phyloP scores from a whole-genome alignment of 495 filamentous ascomycete species.

The Aspergillus incahuasiensis region DNA sequence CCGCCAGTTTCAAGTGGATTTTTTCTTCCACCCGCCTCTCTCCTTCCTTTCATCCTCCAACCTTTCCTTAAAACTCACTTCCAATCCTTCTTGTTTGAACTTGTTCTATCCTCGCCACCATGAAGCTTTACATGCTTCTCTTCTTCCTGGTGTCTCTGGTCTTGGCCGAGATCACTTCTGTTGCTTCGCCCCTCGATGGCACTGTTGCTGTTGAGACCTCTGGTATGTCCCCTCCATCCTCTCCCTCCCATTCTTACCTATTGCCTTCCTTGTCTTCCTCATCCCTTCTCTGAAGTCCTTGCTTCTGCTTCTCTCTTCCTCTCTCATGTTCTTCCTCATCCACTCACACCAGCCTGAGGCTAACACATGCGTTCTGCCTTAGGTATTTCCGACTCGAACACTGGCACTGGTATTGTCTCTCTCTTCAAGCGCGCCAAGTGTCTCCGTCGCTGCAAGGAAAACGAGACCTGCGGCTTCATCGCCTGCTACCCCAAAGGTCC shows the following conservation, averaged over 20 bases:
- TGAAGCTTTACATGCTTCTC: conserved; percentile 1
- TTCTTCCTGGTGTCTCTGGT: conserved; percentile 1
- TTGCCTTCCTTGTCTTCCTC: not conserved
- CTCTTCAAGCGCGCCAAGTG: not conserved
- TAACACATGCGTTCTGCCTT: not conserved
- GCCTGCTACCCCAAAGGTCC: too few relatives aligned
- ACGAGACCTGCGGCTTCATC: too few relatives aligned
- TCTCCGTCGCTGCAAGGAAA: not conserved
- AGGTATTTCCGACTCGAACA: not conserved
- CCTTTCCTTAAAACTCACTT: not conserved
- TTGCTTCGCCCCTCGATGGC: not conserved
- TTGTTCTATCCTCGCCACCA: not conserved
- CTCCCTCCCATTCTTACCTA: not conserved
- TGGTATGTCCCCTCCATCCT: not conserved
- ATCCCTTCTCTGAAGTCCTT: not conserved
- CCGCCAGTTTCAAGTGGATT: not conserved
- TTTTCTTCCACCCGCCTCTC: not conserved
- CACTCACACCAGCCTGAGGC: not conserved
- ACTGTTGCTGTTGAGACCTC: not conserved
- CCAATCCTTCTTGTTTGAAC: not conserved
- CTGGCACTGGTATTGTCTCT: not conserved
- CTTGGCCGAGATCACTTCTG: not conserved
- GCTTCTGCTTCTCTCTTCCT: not conserved
- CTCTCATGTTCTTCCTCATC: not conserved
- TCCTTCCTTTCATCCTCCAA: not conserved